Base-by-base conservation (phyloP, 345 rosid genomes). In the Ricinus communis region DNA sequence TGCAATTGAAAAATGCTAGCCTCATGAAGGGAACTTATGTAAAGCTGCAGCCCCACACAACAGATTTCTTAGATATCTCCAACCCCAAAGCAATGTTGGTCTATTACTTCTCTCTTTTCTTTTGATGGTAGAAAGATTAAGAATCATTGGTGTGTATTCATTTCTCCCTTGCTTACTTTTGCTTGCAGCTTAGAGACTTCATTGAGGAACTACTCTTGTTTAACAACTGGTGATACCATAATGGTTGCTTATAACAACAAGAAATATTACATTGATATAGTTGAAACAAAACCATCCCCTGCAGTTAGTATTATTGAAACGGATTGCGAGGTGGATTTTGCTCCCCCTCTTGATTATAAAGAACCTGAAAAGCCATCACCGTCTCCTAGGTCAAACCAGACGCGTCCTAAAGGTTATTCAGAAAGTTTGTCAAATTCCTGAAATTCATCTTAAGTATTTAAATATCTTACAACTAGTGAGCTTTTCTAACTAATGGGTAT, bases 11-110 rank as follows among this genome's bases (percentile, higher is more conserved):
- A 69, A 87, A 65, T 62, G 70, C 76, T 38, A 87, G 86, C 66
- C 82, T 89, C 69, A 77, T 57, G 13, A 85, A 89, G 81, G 91
- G 88, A 57, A 83, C 88, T 33, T 89, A 74, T 71, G 82, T 87
- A 36, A 89, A 85, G 76, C 74, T 89, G 33, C 94, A 89, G 77
- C 88, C 91, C 18, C 94, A 87, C 73, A 84, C 91, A 6, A 73
- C 30, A 52, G 91, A 85, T 69, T 85, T 87, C 80, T 83, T 89
- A 72, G 90, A 85, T 52, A 77, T 89, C 72, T 75, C 88, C 18
- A 87, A 89, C 63, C 94, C 94, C 25, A 89, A 87, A 81, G 91
- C 91, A 74, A 79, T 89, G 94, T 89, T 50, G 30, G 93, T 81
- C 13, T 52, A 58, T 57, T 25, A 24, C 28, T 4, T 27, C 14